Conservation (phyloP, 805 yeast genomes). For the Candida vaughaniae region DNA sequence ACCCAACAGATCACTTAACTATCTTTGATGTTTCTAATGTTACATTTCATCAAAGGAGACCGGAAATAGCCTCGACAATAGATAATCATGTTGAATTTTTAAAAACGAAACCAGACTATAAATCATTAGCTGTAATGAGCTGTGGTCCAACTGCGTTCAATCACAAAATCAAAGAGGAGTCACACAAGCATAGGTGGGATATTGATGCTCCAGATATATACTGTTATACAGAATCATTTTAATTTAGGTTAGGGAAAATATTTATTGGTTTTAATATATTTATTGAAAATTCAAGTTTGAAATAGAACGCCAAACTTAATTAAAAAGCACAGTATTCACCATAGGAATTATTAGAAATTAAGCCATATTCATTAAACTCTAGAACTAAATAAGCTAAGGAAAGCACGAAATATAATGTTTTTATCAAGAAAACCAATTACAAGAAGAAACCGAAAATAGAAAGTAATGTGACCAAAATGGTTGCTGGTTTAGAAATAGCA, state of each 20-base stretch:
- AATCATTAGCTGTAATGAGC: constrained; percentile 35
- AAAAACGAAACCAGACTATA: constrained; percentile 15
- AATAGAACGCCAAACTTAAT: too few species aligned
- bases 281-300: too few species aligned
- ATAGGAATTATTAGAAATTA: too few species aligned
- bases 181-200: constrained; percentile 27
- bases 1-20: neutral
- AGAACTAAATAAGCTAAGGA: too few species aligned
- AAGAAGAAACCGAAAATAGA: constrained; percentile 9
- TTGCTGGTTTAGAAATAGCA: constrained; percentile 1
- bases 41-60: constrained; percentile 15
- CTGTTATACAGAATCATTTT: constrained; percentile 37
- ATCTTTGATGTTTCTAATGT: constrained; percentile 4
- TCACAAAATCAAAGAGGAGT: constrained; percentile 22
- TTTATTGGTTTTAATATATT: too few species aligned
- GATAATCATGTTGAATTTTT: constrained; percentile 14
- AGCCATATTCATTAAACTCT: too few species aligned
- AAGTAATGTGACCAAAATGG: constrained; percentile 2
- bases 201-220: constrained; percentile 39
- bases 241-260: constrained; percentile 1
- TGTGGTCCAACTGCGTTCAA: constrained; percentile 43
- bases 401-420: too few species aligned
- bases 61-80: constrained; percentile 18
- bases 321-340: too few species aligned
- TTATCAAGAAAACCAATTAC: too few species aligned